A percentile compares a stretch with the other conserved stretches of the same genome.
Evolutionary conservation across 2,329 filamentous ascomycete genomes (phyloP).

Genomic region (Aspergillus pseudoviridinutans): DNA sequence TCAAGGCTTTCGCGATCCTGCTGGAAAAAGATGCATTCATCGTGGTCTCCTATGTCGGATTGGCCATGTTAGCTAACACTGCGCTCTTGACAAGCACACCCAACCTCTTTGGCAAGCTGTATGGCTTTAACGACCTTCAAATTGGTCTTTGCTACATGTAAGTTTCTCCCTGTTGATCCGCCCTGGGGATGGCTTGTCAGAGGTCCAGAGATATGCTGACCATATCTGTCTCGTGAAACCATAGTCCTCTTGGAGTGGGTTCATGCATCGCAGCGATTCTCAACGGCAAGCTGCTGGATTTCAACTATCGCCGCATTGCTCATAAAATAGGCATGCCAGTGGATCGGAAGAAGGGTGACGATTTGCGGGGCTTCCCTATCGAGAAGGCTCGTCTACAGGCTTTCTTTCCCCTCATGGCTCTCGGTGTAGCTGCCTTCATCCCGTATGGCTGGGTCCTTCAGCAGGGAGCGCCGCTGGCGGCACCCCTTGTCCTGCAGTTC

Average conservation of each 20-base stretch:
- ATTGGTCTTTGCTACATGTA: constrained; percentile 26
- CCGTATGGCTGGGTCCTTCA: constrained; percentile 32
- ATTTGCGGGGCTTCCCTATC: constrained; percentile 44
- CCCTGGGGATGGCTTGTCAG: not conserved
- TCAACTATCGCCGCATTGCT: constrained; percentile 19
- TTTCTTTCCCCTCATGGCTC: constrained; percentile 21
- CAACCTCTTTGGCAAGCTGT: constrained; percentile 35
- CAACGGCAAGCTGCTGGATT: constrained; percentile 21
- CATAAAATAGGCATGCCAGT: constrained; percentile 10
- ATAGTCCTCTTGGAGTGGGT: constrained; percentile 18
- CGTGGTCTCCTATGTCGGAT: constrained; percentile 34
- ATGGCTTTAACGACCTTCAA: constrained; percentile 28
- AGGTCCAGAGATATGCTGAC: not conserved
- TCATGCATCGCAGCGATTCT: constrained; percentile 17
- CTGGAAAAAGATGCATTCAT: constrained; percentile 35
- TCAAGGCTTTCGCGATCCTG: constrained; percentile 39
- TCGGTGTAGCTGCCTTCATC: constrained; percentile 23
- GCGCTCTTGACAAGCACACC: constrained; percentile 38
- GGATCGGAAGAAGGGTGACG: constrained; percentile 34
- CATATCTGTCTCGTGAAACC: not conserved
- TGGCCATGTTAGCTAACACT: constrained; percentile 34
- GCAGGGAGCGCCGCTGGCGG: constrained; percentile 15
- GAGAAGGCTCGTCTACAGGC: constrained; percentile 26
- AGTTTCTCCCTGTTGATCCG: not conserved
- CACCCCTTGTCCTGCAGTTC: constrained; percentile 29